A percentile compares a stretch with the other conserved stretches of the same genome.
phyloP scores from a whole-genome alignment of 306 rosid species.

The Cyclanthera cordifolia region DNA sequence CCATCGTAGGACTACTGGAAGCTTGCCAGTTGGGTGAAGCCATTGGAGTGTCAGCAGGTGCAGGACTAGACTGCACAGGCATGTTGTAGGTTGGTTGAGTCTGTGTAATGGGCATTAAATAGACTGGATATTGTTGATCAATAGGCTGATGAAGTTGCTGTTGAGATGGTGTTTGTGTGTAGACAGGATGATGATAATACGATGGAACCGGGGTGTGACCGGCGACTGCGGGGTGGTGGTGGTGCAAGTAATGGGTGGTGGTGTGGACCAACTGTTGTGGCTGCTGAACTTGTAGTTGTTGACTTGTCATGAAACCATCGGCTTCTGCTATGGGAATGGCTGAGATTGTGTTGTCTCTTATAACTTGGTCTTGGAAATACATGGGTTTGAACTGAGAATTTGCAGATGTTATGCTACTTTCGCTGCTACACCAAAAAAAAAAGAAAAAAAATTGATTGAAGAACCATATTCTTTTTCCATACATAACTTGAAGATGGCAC shows the following conservation, averaged over 20 bases:
- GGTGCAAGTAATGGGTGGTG: slow-evolving; percentile 46
- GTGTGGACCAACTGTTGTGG: slow-evolving; percentile 50
- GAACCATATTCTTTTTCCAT: background rate
- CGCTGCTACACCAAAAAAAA: slow-evolving; percentile 33
- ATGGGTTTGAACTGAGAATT: slow-evolving; percentile 48
- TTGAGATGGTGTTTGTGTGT: slow-evolving; percentile 42
- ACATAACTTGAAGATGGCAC: too few relatives aligned
- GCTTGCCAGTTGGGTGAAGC: slow-evolving; percentile 23
- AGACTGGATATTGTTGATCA: slow-evolving; percentile 69
- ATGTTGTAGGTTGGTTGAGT: slow-evolving; percentile 45
- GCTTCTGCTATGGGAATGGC: slow-evolving; percentile 23
- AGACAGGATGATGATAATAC: slow-evolving; percentile 56
- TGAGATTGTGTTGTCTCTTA: slow-evolving; percentile 32
- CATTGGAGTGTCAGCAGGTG: slow-evolving; percentile 25
- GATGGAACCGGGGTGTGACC: slow-evolving; percentile 43
- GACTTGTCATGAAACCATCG: slow-evolving; percentile 38
- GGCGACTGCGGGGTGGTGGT: slow-evolving; percentile 25
- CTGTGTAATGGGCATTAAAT: slow-evolving; percentile 56
- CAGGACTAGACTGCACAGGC: slow-evolving; percentile 39
- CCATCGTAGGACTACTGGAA: slow-evolving; percentile 28
- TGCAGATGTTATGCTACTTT: slow-evolving; percentile 59
- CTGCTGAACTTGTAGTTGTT: slow-evolving; percentile 30
- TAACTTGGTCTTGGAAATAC: slow-evolving; percentile 61
- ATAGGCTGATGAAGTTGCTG: slow-evolving; percentile 47
- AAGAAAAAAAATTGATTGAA: slow-evolving; percentile 9